Conservation (phyloP, 495 filamentous ascomycete species). For the Penicillium robsamsonii region DNA sequence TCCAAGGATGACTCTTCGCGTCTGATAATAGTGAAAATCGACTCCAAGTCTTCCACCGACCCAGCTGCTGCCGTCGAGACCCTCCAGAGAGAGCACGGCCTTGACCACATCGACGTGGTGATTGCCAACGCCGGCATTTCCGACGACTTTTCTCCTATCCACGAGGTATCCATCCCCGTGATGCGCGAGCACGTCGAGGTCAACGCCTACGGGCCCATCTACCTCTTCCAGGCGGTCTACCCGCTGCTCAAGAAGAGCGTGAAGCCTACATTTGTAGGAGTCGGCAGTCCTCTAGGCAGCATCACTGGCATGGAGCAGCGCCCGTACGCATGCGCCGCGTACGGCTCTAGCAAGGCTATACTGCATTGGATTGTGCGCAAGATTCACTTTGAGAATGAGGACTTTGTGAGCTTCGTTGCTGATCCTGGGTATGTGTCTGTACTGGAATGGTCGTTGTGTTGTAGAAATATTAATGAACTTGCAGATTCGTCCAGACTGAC, state of each 20-base stretch:
- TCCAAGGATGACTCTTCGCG: conserved; percentile 31
- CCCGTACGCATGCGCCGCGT: conserved; percentile 33
- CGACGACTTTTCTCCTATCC: conserved; percentile 16
- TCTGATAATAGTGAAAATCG: conserved; percentile 43
- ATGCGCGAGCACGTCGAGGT: conserved; percentile 24
- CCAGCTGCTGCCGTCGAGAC: conserved; percentile 26
- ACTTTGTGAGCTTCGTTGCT: conserved; percentile 34
- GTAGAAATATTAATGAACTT: conserved; percentile 24
- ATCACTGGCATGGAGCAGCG: conserved; percentile 8
- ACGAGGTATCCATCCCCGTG: conserved; percentile 23
- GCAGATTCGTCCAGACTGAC: conserved; percentile 46
- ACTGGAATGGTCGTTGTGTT: neutral
- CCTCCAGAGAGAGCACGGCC: conserved; percentile 23
- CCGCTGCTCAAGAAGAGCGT: conserved; percentile 33
- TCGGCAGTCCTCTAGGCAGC: conserved; percentile 4
- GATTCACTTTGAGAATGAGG: conserved; percentile 38
- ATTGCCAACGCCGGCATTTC: conserved; percentile 51
- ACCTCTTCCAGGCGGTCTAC: conserved; percentile 23
- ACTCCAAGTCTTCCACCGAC: conserved; percentile 31
- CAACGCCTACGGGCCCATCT: conserved; percentile 22
- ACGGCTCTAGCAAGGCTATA: conserved; percentile 39
- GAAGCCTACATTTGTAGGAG: conserved; percentile 28
- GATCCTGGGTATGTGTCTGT: conserved; percentile 25
- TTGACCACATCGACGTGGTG: conserved; percentile 47
- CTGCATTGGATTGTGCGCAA: conserved; percentile 38